phyloP scores from a whole-genome alignment of 2,329 filamentous ascomycete species.

The Beauveria pseudobassiana region DNA sequence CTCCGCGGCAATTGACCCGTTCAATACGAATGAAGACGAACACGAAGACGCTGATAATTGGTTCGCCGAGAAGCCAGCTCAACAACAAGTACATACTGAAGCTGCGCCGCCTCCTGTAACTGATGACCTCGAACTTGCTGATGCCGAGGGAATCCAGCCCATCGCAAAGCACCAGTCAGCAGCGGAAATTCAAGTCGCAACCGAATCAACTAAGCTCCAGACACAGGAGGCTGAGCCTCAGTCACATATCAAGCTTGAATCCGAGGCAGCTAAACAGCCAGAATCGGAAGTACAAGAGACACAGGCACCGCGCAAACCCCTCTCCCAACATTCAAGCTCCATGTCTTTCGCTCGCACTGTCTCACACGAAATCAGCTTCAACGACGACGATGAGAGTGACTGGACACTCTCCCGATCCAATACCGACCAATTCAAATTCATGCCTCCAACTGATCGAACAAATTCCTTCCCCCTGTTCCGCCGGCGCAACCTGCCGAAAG shows the following conservation, averaged over 20 bases:
- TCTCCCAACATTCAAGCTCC: slow-evolving; percentile 49
- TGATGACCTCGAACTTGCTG: not conserved
- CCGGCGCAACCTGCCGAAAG: slow-evolving; percentile 25
- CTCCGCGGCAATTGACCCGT: not conserved
- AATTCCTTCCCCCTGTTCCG: slow-evolving; percentile 56
- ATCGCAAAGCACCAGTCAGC: not conserved
- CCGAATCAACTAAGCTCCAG: not conserved
- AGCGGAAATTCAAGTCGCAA: not conserved
- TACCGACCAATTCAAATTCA: slow-evolving; percentile 52
- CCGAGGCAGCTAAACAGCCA: not conserved
- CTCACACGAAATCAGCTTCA: slow-evolving; percentile 53
- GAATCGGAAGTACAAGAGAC: not conserved
- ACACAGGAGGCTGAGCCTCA: not conserved
- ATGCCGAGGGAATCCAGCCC: not conserved
- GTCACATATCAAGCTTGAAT: not conserved
- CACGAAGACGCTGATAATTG: not conserved
- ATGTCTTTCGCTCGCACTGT: slow-evolving; percentile 59
- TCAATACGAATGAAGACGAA: not conserved
- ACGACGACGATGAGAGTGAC: slow-evolving; percentile 52
- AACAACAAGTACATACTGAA: not conserved
- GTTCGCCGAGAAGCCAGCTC: not conserved
- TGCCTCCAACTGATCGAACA: slow-evolving; percentile 49
- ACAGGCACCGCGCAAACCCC: not conserved
- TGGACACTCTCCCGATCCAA: slow-evolving; percentile 46
- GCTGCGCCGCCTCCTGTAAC: not conserved